Percentiles rank a stretch among this genome's conserved stretches.
Conservation (phyloP, 305 asterid genomes). For the Fraxinus ornus region DNA sequence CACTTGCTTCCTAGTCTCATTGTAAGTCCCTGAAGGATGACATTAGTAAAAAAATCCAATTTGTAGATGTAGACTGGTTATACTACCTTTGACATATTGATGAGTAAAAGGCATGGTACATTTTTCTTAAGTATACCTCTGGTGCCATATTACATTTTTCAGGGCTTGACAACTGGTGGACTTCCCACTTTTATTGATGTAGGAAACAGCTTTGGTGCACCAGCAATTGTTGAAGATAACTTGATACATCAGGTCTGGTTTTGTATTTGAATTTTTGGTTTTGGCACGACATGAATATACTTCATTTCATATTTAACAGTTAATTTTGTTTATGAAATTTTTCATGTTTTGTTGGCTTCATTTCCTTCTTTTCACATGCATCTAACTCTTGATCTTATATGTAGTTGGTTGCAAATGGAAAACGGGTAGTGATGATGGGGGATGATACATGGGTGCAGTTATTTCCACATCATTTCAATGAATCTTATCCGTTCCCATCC, state of each 20-base stretch:
- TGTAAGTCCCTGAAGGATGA: neutral
- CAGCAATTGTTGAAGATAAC: slow-evolving; percentile 93
- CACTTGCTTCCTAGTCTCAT: neutral
- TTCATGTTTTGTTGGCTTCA: neutral
- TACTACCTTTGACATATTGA: neutral
- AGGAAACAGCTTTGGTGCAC: slow-evolving; percentile 98
- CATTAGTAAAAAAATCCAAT: neutral
- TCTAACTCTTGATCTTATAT: slow-evolving; percentile 25
- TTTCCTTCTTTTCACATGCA: slow-evolving; percentile 11
- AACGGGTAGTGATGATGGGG: slow-evolving; percentile 94
- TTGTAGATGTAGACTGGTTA: neutral
- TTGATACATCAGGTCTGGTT: slow-evolving; percentile 69
- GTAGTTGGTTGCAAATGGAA: slow-evolving; percentile 84
- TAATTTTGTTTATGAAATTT: neutral
- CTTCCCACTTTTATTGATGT: slow-evolving; percentile 95
- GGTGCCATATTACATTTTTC: slow-evolving; percentile 17
- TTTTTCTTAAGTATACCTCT: slow-evolving; percentile 14
- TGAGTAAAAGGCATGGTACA: slow-evolving; percentile 8
- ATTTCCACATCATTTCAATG: slow-evolving; percentile 74
- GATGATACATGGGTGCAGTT: slow-evolving; percentile 95
- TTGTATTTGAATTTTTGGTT: neutral
- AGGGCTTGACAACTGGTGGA: slow-evolving; percentile 98
- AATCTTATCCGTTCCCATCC: slow-evolving; percentile 82
- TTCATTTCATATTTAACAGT: neutral
- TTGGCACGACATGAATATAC: neutral